Evolutionary conservation across 371 early-diverging fungal genomes (phyloP).

Genomic region (Saksenaea vasiformis): DNA sequence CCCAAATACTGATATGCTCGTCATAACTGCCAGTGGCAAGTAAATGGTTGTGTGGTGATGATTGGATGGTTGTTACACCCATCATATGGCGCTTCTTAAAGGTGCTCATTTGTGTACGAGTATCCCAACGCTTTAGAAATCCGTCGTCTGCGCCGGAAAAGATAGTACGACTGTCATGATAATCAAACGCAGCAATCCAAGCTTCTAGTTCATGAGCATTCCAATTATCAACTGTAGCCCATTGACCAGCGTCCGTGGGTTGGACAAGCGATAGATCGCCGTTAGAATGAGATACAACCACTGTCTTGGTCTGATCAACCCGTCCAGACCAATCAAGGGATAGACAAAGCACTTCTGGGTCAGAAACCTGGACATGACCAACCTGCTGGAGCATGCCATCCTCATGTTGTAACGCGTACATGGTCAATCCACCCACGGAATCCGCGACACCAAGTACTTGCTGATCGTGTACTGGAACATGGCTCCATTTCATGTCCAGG

Average conservation of each 20-base stretch:
- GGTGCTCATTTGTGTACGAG: constrained; percentile 46
- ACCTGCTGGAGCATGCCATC: background rate
- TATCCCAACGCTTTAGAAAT: constrained; percentile 86
- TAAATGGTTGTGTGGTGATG: constrained; percentile 73
- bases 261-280: constrained; percentile 61
- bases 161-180: constrained; percentile 66
- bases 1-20: constrained; percentile 86
- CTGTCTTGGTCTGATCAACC: constrained; percentile 25
- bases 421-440: constrained; percentile 58
- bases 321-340: constrained; percentile 93
- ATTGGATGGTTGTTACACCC: constrained; percentile 89
- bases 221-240: constrained; percentile 54
- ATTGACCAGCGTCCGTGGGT: constrained; percentile 34
- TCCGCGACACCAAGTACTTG: constrained; percentile 63
- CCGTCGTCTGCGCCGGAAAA: constrained; percentile 85
- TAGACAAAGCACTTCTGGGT: constrained; percentile 66
- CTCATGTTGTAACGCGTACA: constrained; percentile 47
- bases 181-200: constrained; percentile 89
- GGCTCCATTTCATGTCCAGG: constrained; percentile 86
- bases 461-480: constrained; percentile 42
- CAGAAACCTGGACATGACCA: constrained; percentile 33
- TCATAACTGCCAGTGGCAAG: constrained; percentile 91
- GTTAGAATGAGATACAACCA: constrained; percentile 70
- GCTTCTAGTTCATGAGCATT: constrained; percentile 89
- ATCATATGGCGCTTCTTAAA: constrained; percentile 56